Base-by-base conservation (phyloP, 352 stramenopile species). In the Hyphochytrium catenoides region DNA sequence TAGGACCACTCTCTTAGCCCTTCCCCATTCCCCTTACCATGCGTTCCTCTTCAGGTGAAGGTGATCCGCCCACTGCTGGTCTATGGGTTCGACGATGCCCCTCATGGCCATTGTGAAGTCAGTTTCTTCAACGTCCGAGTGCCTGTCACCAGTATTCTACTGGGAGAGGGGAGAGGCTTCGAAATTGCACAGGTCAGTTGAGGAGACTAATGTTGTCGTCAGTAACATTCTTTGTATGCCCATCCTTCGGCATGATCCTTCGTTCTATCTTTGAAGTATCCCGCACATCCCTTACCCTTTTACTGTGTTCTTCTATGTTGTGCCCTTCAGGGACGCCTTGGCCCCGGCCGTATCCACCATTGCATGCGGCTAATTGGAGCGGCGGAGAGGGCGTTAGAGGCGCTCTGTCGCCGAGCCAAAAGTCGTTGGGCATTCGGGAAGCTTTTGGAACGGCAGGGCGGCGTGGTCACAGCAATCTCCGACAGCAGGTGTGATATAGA, bases 31-130 rank as follows among this genome's bases (percentile, higher is more conserved):
- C n/a, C n/a, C n/a, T n/a, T n/a, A n/a, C n/a, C n/a, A n/a, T n/a
- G n/a, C n/a, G n/a, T n/a, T n/a, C n/a, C n/a, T n/a, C n/a, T n/a
- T n/a, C n/a, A n/a, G n/a, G 54, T 59, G 8, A 41, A 51, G 23
- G 28, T 62, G 16, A 31, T 53, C 19, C 62, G 64, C 6, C 61
- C 71, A 16, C 76, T 84, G 58, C 42, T 62, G 16, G 85, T 98
- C 2, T 94, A 96, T 58, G 89, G 89, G 31, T 95, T 95, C 46
- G 82, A 96, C 41, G 87, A 96, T 52, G 89, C 87, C 17, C 87
- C 85, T 0, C 67, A 84, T 43, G 74, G 72, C 19, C 76, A 91
- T 50, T 61, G 67, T 0, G 64, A 90, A 52, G 62, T 91, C 12
- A 38, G 43, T 16, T 56, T 91, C 4, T 37, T 59, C 12, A 56